Conservation (phyloP, 2,329 filamentous ascomycete species). For the Phaeophleospora eucalypticola region DNA sequence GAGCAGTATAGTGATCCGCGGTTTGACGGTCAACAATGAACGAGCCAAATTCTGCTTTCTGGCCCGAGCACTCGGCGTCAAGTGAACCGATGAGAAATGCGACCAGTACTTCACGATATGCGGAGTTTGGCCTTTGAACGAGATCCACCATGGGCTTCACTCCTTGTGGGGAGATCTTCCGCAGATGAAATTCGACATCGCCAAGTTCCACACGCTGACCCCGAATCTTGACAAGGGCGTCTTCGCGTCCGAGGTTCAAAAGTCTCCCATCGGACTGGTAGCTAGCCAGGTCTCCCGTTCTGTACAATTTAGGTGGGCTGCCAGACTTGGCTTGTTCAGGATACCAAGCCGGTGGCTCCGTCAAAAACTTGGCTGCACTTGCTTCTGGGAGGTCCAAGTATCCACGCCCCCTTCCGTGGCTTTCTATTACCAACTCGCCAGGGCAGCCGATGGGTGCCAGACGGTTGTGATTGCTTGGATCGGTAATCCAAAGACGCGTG, state of each 20-base stretch:
- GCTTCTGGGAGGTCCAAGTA: slow-evolving; percentile 35
- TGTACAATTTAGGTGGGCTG: neutral
- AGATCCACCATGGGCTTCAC: slow-evolving; percentile 1
- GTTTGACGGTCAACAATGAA: neutral
- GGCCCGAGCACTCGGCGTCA: neutral
- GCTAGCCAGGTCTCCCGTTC: neutral
- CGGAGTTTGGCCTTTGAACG: neutral
- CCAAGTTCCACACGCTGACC: slow-evolving; percentile 71
- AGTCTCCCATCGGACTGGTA: neutral
- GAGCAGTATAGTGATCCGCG: neutral
- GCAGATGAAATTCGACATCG: slow-evolving; percentile 55
- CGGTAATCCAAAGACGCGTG: slow-evolving; percentile 27
- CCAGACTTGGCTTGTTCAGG: neutral
- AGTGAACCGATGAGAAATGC: slow-evolving; percentile 2
- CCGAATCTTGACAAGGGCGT: slow-evolving; percentile 73
- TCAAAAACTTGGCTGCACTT: slow-evolving; percentile 30
- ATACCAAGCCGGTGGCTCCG: neutral
- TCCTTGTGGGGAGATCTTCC: neutral
- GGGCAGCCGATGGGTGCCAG: slow-evolving; percentile 38
- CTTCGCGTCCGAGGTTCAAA: slow-evolving; percentile 53
- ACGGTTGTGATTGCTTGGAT: slow-evolving; percentile 25
- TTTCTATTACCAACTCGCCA: slow-evolving; percentile 45
- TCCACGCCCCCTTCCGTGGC: slow-evolving; percentile 40
- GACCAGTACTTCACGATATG: slow-evolving; percentile 1
- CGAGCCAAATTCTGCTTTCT: neutral